Evolutionary conservation across 768 basidiomycete genomes (phyloP).

Genomic region (Phallus indusiatus): DNA sequence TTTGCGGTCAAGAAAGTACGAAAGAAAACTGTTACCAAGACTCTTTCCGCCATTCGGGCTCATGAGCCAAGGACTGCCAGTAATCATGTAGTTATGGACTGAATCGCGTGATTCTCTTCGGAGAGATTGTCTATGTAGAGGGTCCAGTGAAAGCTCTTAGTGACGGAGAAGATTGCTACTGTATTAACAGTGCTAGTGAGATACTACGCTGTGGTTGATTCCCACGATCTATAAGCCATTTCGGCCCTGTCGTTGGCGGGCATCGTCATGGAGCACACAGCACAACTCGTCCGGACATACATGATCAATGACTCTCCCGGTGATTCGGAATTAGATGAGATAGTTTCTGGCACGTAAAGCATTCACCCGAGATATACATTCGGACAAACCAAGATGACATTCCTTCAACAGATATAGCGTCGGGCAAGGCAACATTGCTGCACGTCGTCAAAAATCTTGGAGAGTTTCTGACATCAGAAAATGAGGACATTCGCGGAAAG

Average conservation of each 20-base stretch:
- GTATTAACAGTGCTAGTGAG: not conserved
- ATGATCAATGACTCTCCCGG: constrained; percentile 42
- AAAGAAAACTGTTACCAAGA: too few species aligned
- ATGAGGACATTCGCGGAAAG: constrained; percentile 67
- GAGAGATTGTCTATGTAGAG: too few species aligned
- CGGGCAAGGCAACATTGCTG: constrained; percentile 50
- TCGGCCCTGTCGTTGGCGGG: not conserved
- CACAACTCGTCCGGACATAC: constrained; percentile 61
- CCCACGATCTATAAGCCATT: not conserved
- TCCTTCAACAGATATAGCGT: constrained; percentile 36
- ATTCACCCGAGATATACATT: not conserved
- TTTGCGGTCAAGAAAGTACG: too few species aligned
- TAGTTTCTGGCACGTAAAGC: constrained; percentile 44
- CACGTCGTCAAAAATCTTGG: constrained; percentile 81
- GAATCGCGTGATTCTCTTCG: too few species aligned
- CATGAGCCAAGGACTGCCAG: too few species aligned
- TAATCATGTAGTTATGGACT: too few species aligned
- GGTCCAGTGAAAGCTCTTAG: too few species aligned
- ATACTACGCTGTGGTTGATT: not conserved
- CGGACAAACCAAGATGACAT: not conserved
- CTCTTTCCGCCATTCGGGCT: too few species aligned
- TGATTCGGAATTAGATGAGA: constrained; percentile 48
- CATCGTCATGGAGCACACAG: constrained; percentile 32
- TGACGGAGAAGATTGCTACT: too few species aligned
- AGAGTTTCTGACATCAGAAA: constrained; percentile 80